Evolutionary conservation across 768 basidiomycete species (phyloP).

Genomic region (Neoboletus subvelutipes): DNA sequence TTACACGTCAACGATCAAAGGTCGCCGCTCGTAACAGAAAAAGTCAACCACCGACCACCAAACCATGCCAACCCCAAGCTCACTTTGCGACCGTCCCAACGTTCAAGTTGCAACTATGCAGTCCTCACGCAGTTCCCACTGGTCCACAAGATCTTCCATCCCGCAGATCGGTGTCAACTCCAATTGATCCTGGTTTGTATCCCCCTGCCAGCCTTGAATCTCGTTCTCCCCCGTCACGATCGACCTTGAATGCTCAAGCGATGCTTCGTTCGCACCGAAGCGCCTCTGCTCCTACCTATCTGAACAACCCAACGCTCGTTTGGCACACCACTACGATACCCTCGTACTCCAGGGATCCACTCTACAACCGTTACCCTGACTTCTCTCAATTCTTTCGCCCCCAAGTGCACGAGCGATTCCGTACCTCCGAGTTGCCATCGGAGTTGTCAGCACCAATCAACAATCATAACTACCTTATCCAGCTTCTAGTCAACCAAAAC

Average conservation of each 20-base stretch:
- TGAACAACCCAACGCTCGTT: neutral
- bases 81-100: constrained; percentile 1
- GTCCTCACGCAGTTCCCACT: neutral
- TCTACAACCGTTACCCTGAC: constrained; percentile 33
- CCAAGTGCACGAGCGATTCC: constrained; percentile 9
- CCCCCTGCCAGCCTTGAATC: neutral
- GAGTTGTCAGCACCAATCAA: neutral
- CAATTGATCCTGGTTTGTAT: neutral
- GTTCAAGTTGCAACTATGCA: constrained; percentile 14
- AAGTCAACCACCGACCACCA: neutral
- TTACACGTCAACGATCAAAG: constrained; percentile 28
- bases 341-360: constrained; percentile 33
- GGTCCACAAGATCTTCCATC: neutral
- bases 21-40: constrained; percentile 13
- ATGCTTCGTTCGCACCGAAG: neutral
- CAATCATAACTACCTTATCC: neutral
- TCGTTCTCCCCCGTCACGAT: neutral
- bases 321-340: constrained; percentile 1
- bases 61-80: neutral
- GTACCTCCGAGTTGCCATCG: neutral
- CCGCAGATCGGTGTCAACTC: constrained; percentile 5
- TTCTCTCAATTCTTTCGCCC: constrained; percentile 33
- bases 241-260: neutral
- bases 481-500: neutral
- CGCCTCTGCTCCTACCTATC: neutral